Evolutionary conservation across 805 yeast genomes (phyloP), one percentile per base, ranked within the genome.

Genomic region (Cyberlindnera suaveolens): DNA sequence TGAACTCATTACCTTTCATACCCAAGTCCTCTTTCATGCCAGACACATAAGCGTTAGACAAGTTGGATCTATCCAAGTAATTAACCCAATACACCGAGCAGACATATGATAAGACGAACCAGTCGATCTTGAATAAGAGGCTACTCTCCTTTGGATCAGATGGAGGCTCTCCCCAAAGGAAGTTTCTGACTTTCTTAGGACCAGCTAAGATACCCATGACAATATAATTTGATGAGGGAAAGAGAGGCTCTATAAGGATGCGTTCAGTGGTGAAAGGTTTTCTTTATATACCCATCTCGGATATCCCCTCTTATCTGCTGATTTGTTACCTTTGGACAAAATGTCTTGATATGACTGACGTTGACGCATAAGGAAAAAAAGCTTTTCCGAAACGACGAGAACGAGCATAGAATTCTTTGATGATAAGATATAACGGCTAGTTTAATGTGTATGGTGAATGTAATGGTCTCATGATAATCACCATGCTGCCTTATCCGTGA

Each of bases 1-100:
- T 77, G 48, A 68, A 71, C 43, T 78, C 71, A 45, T 73, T 60
- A 11, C 79, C 78, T 34, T 54, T 47, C 67, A 77, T 64, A 3
- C 62, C 50, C 43, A 77, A 51, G 41, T 74, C 84, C 44, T 77
- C 78, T 50, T 76, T 70, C 84, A 81, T 76, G 9, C 86, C 86
- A 10, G 78, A 70, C n/a, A 79, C 81, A 54, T 80, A 80, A 3
- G 86, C 85, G 52, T 75, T 72, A 29, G 72, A 62, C 34, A 77
- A 60, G 42, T 78, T 78, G 13, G 75, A 65, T 51, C 80, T 67
- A 58, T 80, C 85, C 29, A 81, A 67, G 56, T 78, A 80, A 50
- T 79, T 80, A 44, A 69, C 65, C 61, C 60, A 55, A 38, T 52
- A 55, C 18, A 55, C 45, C 19, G 54, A 50, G 29, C 56, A 50